Base-by-base conservation (phyloP, 768 basidiomycete species). In the Boletus sensibilis region DNA sequence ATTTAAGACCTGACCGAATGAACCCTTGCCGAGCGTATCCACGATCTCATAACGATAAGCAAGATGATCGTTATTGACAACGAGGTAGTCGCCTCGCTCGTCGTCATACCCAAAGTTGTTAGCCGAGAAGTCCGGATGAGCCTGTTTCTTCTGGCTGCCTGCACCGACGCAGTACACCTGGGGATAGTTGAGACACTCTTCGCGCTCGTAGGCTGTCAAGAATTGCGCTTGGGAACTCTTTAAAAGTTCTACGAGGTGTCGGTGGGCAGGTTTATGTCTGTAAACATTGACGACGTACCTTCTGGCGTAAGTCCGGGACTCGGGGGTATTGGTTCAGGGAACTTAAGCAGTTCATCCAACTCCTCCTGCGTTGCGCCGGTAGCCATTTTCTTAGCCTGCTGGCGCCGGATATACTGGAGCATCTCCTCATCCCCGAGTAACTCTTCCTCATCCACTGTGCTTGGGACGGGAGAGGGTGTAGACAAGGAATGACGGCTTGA, bases 71-170 rank as follows among this genome's bases (percentile, higher is more conserved):
- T 85, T 86, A 55, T 85, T 80, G 57, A 98, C 84, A 53, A 98
- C 86, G 16, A 88, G 84, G 65, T 99, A 99, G 74, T 99, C 97
- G 34, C 97, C 97, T 33, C 97, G 88, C 29, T 99, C 97, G 69
- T 99, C 97, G 68, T 99, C 97, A 64, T 95, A 99, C 29, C 97
- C 91, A 66, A 89, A 84, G 72, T 99, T 99, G 72, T 94, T 94
- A 20, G 82, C 80, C 7, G 88, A 71, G 60, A 83, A 80, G 51
- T 92, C 88, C 9, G 79, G 76, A 25, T 83, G 84, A 1, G 94
- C 92, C 56, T 76, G 79, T 68, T 93, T 94, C 79, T 98, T 98
- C 67, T 84, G 85, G 67, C 88, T 90, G 55, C 81, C 80, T 7
- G 84, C 82, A 29, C 94, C 95, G 51, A 89, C 76, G 66, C 76